These are phyloP conservation scores for Cystobasidium sp. DNA, from an alignment of 1,284 basidiomycete genomes.

Conservation along the genomic window DNA sequence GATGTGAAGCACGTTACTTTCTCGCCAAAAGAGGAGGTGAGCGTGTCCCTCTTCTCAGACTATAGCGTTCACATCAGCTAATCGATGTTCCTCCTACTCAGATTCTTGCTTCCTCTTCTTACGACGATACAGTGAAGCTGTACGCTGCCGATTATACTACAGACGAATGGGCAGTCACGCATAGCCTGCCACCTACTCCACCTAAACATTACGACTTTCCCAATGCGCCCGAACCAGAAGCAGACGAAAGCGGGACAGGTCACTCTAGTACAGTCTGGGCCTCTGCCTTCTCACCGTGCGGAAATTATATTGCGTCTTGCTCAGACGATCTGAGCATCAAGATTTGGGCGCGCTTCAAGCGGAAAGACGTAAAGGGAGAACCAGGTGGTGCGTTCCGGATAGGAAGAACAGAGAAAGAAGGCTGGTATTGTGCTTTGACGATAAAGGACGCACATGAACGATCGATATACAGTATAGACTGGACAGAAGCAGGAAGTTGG, in stretches of 20 bases:
- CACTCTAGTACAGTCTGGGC: slow-evolving; percentile 80
- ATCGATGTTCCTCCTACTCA: slow-evolving; percentile 57
- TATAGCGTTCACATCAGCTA: too few relatives aligned
- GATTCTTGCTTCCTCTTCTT: slow-evolving; percentile 94
- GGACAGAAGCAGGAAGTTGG: slow-evolving; percentile 60
- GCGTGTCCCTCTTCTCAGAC: slow-evolving; percentile 43
- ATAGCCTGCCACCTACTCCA: slow-evolving; percentile 58
- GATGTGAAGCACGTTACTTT: slow-evolving; percentile 95
- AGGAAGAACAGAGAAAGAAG: slow-evolving; percentile 54
- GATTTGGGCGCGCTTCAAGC: slow-evolving; percentile 60
- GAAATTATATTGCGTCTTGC: slow-evolving; percentile 79
- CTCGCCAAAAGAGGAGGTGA: slow-evolving; percentile 92
- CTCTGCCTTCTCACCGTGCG: slow-evolving; percentile 75
- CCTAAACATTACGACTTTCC: slow-evolving; percentile 45
- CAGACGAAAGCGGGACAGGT: slow-evolving; percentile 49
- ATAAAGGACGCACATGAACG: slow-evolving; percentile 64
- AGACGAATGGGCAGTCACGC: slow-evolving; percentile 89
- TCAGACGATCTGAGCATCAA: slow-evolving; percentile 73
- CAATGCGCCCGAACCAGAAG: slow-evolving; percentile 50
- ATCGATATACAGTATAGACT: slow-evolving; percentile 78
- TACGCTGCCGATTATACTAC: slow-evolving; percentile 85
- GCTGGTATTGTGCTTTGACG: slow-evolving; percentile 56
- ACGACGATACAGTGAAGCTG: slow-evolving; percentile 94
- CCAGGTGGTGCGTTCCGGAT: slow-evolving; percentile 50
- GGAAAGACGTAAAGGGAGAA: slow-evolving; percentile 54